Evolutionary conservation across 805 yeast genomes (phyloP), one percentile per base, ranked within the genome.

Genomic region (Metschnikowia gelsemii): DNA sequence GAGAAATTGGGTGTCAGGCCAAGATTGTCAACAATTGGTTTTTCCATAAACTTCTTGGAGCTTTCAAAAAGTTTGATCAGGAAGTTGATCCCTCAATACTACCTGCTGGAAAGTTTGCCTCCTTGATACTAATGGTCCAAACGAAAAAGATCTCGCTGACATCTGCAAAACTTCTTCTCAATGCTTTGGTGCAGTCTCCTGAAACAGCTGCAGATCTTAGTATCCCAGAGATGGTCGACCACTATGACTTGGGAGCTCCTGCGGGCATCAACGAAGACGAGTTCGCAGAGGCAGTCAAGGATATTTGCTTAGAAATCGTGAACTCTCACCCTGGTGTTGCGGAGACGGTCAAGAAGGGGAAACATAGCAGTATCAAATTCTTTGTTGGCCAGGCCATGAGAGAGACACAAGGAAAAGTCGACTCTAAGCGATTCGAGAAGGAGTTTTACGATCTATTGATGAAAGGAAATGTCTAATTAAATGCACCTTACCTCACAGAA

Each of bases 301-400:
- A 57, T 13, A 60, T 76, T 0, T 82, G 88, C 51, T 38, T 46
- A 14, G 63, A 62, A 8, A 72, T 82, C 2, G 58, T 83, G 0
- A 51, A 49, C 0, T 62, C 64, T 5, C 64, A 84, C 51, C 70
- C 69, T 0, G 77, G 76, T 13, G 76, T 83, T 13, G 86, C 85
- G 2, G 62, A 68, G 14, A 77, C 76, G 37, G 72, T 88, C 20
- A 58, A 58, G 17, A 53, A 64, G 0, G 90, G 89, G 2, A 80
- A 81, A 40, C 79, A 77, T 49, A 77, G 76, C 25, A 78, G 89
- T 9, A 54, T 91, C n/a, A 86, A 88, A 54, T 87, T 70, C 54
- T 67, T 93, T 42, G 74, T 93, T 3, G 98, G 97, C 1, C 78
- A 78, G 56, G 95, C 88, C 14, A 87, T 93, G 96, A 79, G 80